These are phyloP conservation scores for Rhodotorula kratochvilovae DNA, from an alignment of 768 basidiomycete genomes.

Conservation along the genomic window DNA sequence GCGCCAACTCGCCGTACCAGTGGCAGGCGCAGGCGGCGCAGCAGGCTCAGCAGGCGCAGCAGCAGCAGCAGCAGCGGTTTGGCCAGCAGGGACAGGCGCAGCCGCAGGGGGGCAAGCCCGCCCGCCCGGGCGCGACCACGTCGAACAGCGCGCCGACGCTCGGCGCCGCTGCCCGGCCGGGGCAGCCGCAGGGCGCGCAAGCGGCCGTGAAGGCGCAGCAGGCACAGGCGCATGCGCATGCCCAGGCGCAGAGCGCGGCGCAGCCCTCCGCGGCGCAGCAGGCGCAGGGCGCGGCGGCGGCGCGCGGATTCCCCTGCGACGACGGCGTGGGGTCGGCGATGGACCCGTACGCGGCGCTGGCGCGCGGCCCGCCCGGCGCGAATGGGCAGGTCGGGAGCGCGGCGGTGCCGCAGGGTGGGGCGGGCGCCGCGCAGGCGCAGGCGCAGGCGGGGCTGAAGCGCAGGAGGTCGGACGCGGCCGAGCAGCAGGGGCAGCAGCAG, in stretches of 20 bases:
- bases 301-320: too few species aligned
- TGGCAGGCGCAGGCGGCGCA: slow-evolving; percentile 3
- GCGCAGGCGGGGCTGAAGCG: neutral
- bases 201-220: neutral
- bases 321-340: too few species aligned
- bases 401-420: neutral
- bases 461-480: neutral
- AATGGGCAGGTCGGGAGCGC: neutral
- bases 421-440: neutral
- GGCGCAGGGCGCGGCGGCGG: too few species aligned
- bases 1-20: neutral
- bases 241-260: too few species aligned
- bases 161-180: neutral
- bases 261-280: too few species aligned
- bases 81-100: neutral
- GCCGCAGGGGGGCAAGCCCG: neutral
- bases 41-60: slow-evolving; percentile 1
- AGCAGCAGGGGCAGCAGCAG: neutral
- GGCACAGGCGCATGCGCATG: neutral
- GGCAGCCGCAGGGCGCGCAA: neutral
- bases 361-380: too few species aligned
- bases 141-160: neutral
- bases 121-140: neutral
- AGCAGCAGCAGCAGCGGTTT: neutral
- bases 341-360: neutral